A percentile compares a stretch with the other conserved stretches of the same genome.
phyloP scores from a whole-genome alignment of 257 asterid species.

The Linderniella brevidens region DNA sequence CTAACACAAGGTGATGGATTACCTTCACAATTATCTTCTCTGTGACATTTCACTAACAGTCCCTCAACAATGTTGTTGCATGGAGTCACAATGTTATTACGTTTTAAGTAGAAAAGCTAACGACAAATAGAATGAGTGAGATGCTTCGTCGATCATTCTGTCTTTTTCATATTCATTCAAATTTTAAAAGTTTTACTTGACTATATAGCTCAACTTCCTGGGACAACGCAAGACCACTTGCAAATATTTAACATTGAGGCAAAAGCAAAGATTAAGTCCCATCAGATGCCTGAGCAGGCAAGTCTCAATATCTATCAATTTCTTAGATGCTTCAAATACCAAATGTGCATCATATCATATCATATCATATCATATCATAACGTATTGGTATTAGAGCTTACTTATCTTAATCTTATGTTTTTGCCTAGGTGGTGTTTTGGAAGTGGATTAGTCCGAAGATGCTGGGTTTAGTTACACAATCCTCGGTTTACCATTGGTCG shows the following conservation, averaged over 20 bases:
- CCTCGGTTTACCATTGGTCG: conserved; percentile 90
- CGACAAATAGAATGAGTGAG: too few relatives aligned
- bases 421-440: conserved; percentile 82
- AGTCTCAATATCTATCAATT: not conserved
- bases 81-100: too few relatives aligned
- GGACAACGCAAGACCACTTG: conserved; percentile 89
- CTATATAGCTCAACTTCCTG: conserved; percentile 85
- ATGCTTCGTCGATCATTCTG: not conserved
- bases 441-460: conserved; percentile 87
- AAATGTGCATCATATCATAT: not conserved
- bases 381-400: not conserved
- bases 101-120: too few relatives aligned
- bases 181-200: conserved; percentile 14
- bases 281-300: conserved; percentile 99
- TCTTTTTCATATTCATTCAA: conserved; percentile 7
- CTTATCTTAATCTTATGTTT: conserved; percentile 6
- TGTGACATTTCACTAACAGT: too few relatives aligned
- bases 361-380: not conserved
- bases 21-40: too few relatives aligned
- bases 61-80: too few relatives aligned
- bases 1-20: too few relatives aligned
- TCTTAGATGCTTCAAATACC: not conserved
- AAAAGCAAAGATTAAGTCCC: conserved; percentile 78
- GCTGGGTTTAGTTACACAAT: conserved; percentile 90
- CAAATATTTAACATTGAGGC: conserved; percentile 98